Percentiles rank a stretch among this genome's conserved stretches.
Conservation (phyloP, 768 basidiomycete genomes). For the Termitomyces sp. region DNA sequence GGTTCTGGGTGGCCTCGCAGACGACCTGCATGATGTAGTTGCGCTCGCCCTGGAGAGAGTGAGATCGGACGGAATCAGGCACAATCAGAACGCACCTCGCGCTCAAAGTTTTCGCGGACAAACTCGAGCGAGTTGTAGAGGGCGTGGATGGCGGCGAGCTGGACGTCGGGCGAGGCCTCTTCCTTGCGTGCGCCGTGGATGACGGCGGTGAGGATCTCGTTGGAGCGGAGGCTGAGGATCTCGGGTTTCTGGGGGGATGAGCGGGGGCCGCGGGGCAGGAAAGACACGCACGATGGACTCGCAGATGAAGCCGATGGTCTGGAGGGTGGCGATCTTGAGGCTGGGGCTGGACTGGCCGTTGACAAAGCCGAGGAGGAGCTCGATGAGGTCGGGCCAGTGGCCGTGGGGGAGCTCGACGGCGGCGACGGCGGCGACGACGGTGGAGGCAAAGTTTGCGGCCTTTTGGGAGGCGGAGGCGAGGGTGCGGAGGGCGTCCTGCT, state of each 20-base stretch:
- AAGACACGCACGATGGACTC: conserved; percentile 79
- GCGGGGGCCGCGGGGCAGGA: neutral
- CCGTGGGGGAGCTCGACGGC: conserved; percentile 84
- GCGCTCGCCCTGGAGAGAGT: conserved; percentile 73
- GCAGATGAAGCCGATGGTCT: conserved; percentile 96
- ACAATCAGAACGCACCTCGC: conserved; percentile 65
- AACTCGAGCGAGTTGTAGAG: conserved; percentile 96
- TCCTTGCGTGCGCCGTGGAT: conserved; percentile 98
- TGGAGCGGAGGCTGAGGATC: conserved; percentile 81
- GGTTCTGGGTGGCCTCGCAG: conserved; percentile 94
- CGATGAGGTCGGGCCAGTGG: conserved; percentile 90
- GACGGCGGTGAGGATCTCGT: conserved; percentile 97
- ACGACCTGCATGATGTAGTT: conserved; percentile 99
- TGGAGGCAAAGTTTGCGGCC: conserved; percentile 85
- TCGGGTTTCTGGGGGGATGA: conserved; percentile 76
- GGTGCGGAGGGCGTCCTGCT: conserved; percentile 78
- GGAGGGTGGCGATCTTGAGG: conserved; percentile 81
- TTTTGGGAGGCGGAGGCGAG: conserved; percentile 68
- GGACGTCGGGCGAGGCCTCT: conserved; percentile 86
- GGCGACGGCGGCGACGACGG: conserved; percentile 92
- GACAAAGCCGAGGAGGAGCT: conserved; percentile 81
- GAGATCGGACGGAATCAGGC: conserved; percentile 3
- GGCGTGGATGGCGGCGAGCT: conserved; percentile 88
- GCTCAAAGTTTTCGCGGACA: conserved; percentile 95
- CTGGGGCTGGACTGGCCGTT: conserved; percentile 69